A percentile compares a stretch with the other conserved stretches of the same genome.
Evolutionary conservation across 2,329 filamentous ascomycete species (phyloP).

Genomic region (Penicillium palitans): DNA sequence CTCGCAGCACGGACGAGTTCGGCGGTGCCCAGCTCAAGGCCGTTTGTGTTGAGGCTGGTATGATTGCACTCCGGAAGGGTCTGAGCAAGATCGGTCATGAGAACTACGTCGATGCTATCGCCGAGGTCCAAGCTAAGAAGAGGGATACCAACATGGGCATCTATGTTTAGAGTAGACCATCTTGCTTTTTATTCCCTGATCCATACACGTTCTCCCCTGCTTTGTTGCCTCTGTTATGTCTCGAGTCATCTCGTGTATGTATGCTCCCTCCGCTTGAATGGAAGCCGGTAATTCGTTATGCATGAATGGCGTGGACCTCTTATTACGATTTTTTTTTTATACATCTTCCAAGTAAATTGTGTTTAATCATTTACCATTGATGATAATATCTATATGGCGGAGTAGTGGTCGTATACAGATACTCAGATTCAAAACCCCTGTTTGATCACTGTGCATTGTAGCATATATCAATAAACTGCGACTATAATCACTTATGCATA

Average conservation of each 20-base stretch:
- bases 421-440: neutral
- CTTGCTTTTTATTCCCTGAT: conserved; percentile 14
- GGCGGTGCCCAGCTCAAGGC: conserved; percentile 97
- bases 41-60: conserved; percentile 96
- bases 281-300: conserved; percentile 23
- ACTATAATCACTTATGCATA: neutral
- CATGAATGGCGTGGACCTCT: conserved; percentile 11
- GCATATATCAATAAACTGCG: neutral
- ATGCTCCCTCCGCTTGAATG: conserved; percentile 17
- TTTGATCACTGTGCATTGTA: conserved; percentile 1
- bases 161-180: conserved; percentile 39
- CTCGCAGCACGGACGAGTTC: conserved; percentile 96
- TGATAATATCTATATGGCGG: neutral
- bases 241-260: conserved; percentile 25
- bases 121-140: conserved; percentile 87
- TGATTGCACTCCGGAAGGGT: conserved; percentile 93
- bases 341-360: neutral
- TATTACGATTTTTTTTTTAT: conserved; percentile 1
- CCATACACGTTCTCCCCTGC: neutral
- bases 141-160: conserved; percentile 66
- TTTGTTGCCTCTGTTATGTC: conserved; percentile 1
- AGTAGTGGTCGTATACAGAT: neutral
- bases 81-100: conserved; percentile 97
- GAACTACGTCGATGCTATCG: conserved; percentile 97
- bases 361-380: neutral